Evolutionary conservation across 805 yeast species (phyloP).

Genomic region (Hanseniaspora lachancei): DNA sequence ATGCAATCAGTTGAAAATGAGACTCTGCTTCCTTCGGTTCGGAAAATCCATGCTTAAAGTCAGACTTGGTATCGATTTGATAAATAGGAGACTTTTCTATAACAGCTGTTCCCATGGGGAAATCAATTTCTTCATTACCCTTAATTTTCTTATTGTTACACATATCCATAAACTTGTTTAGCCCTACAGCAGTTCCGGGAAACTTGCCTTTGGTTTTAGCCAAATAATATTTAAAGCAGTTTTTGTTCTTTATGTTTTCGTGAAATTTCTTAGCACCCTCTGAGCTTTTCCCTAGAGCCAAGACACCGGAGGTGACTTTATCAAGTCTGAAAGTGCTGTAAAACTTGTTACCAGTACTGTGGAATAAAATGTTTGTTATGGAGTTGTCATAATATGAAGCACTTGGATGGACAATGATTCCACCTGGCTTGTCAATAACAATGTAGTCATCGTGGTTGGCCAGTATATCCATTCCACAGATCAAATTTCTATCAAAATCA

Average conservation of each 20-base stretch:
- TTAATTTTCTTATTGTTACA: conserved; percentile 25
- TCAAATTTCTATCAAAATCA: conserved; percentile 6
- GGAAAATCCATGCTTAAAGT: conserved; percentile 37
- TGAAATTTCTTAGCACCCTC: conserved; percentile 54
- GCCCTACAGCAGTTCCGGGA: conserved; percentile 30
- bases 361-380: conserved; percentile 57
- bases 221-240: conserved; percentile 61
- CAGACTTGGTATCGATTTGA: conserved; percentile 58
- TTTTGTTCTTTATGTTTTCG: conserved; percentile 41
- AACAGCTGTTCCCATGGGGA: conserved; percentile 13
- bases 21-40: conserved; percentile 56
- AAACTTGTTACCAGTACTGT: conserved; percentile 47
- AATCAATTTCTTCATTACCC: conserved; percentile 13
- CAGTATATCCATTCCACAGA: conserved; percentile 46
- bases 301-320: conserved; percentile 83
- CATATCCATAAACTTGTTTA: background rate
- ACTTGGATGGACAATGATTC: conserved; percentile 91
- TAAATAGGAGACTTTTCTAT: conserved; percentile 35
- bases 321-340: conserved; percentile 85
- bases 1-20: conserved; percentile 46
- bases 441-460: conserved; percentile 61
- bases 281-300: conserved; percentile 33
- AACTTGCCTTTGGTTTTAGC: conserved; percentile 81
- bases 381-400: conserved; percentile 68
- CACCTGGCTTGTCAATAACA: conserved; percentile 84